Base-by-base conservation (phyloP, 2,329 filamentous ascomycete species). In the Aspergillus tanneri region DNA sequence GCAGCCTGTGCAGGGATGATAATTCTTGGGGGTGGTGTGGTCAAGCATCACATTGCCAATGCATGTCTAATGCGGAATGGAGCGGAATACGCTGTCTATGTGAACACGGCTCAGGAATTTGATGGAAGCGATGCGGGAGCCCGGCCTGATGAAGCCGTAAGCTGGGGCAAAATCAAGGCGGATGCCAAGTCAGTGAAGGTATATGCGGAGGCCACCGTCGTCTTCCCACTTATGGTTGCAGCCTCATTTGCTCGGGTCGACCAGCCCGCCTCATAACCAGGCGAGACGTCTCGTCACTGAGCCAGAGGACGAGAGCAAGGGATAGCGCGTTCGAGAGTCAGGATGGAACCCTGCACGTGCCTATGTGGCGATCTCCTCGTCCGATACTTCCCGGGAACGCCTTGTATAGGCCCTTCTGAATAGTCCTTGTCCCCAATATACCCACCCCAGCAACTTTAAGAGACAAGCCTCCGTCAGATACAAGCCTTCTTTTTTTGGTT, bases 11-110 rank as follows among this genome's bases (percentile, higher is more conserved):
- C 89, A 0, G 93, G 93, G 42, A 97, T 97, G 86, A 91, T 99
- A 59, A 89, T 99, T 47, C 77, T 99, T 0, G 93, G 93, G 0
- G 93, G 93, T 5, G 93, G 93, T 1, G 76, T 99, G n/a, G 81
- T 99, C 62, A 99, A 99, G 75, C 93, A 99, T 64, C 93, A 99
- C 69, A 97, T 99, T 65, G 91, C 93, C 43, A 99, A 99, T 68
- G 93, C 93, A 2, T 96, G 90, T 61, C 71, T 99, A 61, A 97
- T 99, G 93, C 84, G 93, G 41, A 99, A 99, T 63, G 93, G 93
- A 2, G 93, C 93, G 12, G 93, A 99, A 70, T 92, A 88, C 54
- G 93, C 93, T 2, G 93, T 99, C 1, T 99, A 96, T 68, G 90
- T 99, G 70, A 99, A 99, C 71, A 99, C 93, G 1, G 93, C 84